These are phyloP conservation scores for Metschnikowia vanudenii DNA, from an alignment of 805 yeast genomes.

Conservation along the genomic window DNA sequence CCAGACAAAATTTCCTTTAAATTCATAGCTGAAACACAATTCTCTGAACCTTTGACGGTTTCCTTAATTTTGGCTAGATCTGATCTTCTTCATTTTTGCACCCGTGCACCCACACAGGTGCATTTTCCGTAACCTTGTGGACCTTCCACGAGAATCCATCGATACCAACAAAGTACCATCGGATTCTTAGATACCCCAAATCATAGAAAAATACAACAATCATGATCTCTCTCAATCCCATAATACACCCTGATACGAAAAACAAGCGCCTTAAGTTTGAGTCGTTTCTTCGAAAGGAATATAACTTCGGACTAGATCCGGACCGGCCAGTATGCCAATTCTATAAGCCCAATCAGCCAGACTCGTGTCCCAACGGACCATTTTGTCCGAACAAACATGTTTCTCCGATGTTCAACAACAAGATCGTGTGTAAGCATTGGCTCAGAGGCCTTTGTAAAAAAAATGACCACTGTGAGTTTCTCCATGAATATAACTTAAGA, in stretches of 20 bases:
- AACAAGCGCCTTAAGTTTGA: constrained; percentile 63
- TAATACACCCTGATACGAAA: constrained; percentile 41
- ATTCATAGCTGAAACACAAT: no score
- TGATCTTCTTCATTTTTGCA: neutral
- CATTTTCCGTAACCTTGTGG: neutral
- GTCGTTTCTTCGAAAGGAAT: constrained; percentile 76
- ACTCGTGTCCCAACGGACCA: constrained; percentile 82
- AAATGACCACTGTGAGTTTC: constrained; percentile 92
- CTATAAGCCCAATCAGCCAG: constrained; percentile 53
- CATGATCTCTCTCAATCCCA: constrained; percentile 39
- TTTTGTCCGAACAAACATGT: constrained; percentile 86
- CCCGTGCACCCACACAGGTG: neutral
- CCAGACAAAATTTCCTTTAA: no score
- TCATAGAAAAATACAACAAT: neutral
- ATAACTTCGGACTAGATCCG: constrained; percentile 74
- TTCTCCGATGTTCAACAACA: constrained; percentile 46
- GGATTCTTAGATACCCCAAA: neutral
- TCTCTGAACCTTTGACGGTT: no score
- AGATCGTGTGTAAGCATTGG: constrained; percentile 97
- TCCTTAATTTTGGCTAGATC: neutral
- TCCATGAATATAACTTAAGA: constrained; percentile 90
- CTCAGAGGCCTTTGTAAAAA: constrained; percentile 94
- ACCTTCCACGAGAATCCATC: neutral
- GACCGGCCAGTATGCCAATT: constrained; percentile 85
- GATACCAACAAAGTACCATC: neutral